These are phyloP conservation scores for Lentinula sp. DNA, from an alignment of 768 basidiomycete species.

Conservation along the genomic window DNA sequence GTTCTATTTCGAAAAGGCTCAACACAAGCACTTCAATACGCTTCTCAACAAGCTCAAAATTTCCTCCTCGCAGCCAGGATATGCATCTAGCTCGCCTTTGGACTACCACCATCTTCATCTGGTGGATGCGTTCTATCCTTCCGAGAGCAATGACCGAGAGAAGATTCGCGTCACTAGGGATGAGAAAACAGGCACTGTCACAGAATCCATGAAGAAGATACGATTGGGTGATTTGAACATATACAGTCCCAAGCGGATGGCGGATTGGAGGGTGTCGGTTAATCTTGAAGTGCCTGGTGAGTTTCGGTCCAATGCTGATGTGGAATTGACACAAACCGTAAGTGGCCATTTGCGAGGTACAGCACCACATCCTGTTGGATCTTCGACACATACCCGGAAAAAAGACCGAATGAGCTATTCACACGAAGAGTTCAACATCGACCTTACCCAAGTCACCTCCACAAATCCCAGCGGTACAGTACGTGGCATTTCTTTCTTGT, in stretches of 20 bases:
- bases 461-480: conserved; percentile 42
- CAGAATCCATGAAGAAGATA: conserved; percentile 72
- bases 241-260: conserved; percentile 70
- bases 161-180: conserved; percentile 85
- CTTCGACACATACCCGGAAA: conserved; percentile 52
- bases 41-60: conserved; percentile 80
- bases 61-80: conserved; percentile 42
- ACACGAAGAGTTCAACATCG: conserved; percentile 90
- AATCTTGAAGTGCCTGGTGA: conserved; percentile 85
- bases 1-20: conserved; percentile 41
- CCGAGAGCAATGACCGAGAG: conserved; percentile 30
- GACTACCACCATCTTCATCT: conserved; percentile 73
- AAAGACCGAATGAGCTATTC: conserved; percentile 92
- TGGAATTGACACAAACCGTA: no score
- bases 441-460: conserved; percentile 87
- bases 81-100: conserved; percentile 49
- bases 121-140: conserved; percentile 70
- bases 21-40: conserved; percentile 83
- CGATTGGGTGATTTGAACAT: conserved; percentile 87
- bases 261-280: conserved; percentile 93
- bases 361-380: conserved; percentile 68
- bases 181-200: conserved; percentile 58
- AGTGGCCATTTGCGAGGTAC: neutral
- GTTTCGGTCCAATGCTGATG: conserved; percentile 11
- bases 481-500: conserved; percentile 16